A percentile compares a stretch with the other conserved stretches of the same genome.
phyloP scores from a whole-genome alignment of 768 basidiomycete genomes.

The Rubroboletus pulcherrimus region DNA sequence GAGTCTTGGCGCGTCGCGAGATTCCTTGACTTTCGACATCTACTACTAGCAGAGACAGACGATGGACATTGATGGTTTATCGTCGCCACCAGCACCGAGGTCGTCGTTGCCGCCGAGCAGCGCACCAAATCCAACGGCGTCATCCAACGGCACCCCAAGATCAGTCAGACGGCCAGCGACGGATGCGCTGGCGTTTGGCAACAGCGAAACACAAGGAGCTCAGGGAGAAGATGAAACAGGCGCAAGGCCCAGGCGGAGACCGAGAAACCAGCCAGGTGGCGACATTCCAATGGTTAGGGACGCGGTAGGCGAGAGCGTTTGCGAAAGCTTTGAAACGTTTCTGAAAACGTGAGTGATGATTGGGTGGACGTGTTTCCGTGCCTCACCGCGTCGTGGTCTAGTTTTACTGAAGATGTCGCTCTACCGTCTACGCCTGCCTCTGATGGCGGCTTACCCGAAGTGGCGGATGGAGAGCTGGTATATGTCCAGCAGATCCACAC shows the following conservation, averaged over 20 bases:
- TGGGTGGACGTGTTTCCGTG: neutral
- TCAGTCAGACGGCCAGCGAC: conserved; percentile 37
- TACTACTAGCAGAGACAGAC: conserved; percentile 9
- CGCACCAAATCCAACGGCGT: conserved; percentile 38
- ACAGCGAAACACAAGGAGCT: conserved; percentile 46
- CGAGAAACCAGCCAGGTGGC: conserved; percentile 41
- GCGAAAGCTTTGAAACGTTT: conserved; percentile 88
- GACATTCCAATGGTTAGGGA: conserved; percentile 89
- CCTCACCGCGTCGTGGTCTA: conserved; percentile 29
- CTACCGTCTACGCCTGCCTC: conserved; percentile 79
- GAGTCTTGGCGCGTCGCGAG: conserved; percentile 23
- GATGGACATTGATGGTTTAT: conserved; percentile 58
- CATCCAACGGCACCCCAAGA: conserved; percentile 34
- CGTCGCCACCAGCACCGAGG: conserved; percentile 52
- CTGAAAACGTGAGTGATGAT: conserved; percentile 70
- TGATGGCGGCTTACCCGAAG: conserved; percentile 58
- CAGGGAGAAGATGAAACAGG: conserved; percentile 36
- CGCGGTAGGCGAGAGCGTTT: conserved; percentile 92
- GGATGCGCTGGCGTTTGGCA: conserved; percentile 53
- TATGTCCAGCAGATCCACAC: conserved; percentile 93
- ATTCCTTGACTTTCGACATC: conserved; percentile 7
- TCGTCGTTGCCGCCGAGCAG: conserved; percentile 55
- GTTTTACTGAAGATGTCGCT: conserved; percentile 80
- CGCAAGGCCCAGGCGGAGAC: conserved; percentile 45
- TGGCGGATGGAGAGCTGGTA: conserved; percentile 58